phyloP scores from a whole-genome alignment of 2,329 filamentous ascomycete genomes.

The Malbranchea cinnamomea region DNA sequence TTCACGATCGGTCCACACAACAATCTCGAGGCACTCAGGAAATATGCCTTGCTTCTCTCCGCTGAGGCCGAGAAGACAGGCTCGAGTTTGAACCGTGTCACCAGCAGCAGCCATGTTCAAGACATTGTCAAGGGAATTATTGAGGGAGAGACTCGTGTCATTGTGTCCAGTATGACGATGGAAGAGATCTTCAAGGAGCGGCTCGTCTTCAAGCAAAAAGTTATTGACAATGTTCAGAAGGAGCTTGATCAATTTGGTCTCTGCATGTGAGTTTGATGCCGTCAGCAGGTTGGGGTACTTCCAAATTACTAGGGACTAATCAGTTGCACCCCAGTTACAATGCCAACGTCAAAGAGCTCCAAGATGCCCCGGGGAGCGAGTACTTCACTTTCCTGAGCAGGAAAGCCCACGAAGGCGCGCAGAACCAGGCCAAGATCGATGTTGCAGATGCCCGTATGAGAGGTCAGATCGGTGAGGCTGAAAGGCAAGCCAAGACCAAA shows the following conservation, averaged over 20 bases:
- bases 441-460: conserved; percentile 45
- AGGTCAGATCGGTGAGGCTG: conserved; percentile 50
- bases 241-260: conserved; percentile 72
- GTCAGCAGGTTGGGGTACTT: neutral
- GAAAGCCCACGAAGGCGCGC: conserved; percentile 74
- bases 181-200: conserved; percentile 73
- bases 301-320: conserved; percentile 8
- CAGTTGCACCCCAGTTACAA: conserved; percentile 37
- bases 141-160: conserved; percentile 70
- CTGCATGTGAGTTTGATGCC: conserved; percentile 40
- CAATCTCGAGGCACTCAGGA: conserved; percentile 53
- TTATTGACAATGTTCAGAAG: conserved; percentile 59
- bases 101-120: conserved; percentile 49
- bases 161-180: conserved; percentile 84
- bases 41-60: conserved; percentile 68
- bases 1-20: conserved; percentile 76
- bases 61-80: conserved; percentile 35
- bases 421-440: conserved; percentile 58
- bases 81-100: conserved; percentile 24
- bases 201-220: conserved; percentile 61
- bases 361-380: conserved; percentile 64
- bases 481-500: conserved; percentile 66
- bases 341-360: conserved; percentile 72
- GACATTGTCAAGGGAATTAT: conserved; percentile 84
- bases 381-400: conserved; percentile 72